Base-by-base conservation (phyloP, 768 basidiomycete species). In the Tulasnella sp. region DNA sequence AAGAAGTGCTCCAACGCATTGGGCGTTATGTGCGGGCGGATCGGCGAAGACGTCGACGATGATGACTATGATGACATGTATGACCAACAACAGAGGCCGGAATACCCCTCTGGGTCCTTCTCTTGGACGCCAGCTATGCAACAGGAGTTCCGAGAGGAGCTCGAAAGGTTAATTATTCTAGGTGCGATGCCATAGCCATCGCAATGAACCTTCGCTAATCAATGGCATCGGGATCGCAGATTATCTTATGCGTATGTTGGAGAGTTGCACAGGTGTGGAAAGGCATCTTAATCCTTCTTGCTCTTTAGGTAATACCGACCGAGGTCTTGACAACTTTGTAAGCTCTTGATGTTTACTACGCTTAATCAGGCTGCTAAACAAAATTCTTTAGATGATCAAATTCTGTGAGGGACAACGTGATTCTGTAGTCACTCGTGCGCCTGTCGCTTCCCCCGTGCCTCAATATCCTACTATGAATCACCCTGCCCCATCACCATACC, bases 141-240 rank as follows among this genome's bases (percentile, higher is more conserved):
- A 75, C 85, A 89, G 75, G 90, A 89, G 74, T 95, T 95, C 78
- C 83, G 92, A 75, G 90, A 92, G 79, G 92, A 95, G 75, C 81
- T 96, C 29, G 94, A 96, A 79, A 94, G 94, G 89, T 87, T 95
- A 26, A 91, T 95, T 32, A 90, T 94, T 69, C 82, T 95, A 76
- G 91, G 91, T 91, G 79, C 59, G 80, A 26, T 14, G 29, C 34
- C 52, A 29, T n/a, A 2, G 26, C 34, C 73, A 12, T 59, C 42
- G 17, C n/a, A n/a, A 19, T 32, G 16, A 16, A 6, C 35, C 17
- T 9, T 65, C 39, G 16, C 52, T 59, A 29, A 59, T 59, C 11
- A 59, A 3, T 26, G 29, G 9, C 37, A 34, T 17, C 67, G 26
- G 63, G 62, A 47, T 65, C 40, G 29, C 74, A 91, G 93, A 95